phyloP scores from a whole-genome alignment of 768 basidiomycete genomes.

The Krasilnikovozyma curviuscula region DNA sequence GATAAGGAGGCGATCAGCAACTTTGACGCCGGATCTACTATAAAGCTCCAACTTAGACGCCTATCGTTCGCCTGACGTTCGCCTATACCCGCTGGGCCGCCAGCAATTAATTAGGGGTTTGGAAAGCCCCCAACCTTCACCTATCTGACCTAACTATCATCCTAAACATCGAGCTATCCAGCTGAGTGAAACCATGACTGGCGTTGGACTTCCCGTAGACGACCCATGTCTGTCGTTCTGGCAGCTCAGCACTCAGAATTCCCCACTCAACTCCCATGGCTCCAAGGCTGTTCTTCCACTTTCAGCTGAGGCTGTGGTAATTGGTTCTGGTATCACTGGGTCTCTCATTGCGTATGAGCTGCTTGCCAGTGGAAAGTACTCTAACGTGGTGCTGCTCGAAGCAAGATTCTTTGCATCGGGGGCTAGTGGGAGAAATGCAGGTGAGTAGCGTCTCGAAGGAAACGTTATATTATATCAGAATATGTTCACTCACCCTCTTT shows the following conservation, averaged over 20 bases:
- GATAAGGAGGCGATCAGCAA: too few species aligned
- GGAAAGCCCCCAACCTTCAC: too few species aligned
- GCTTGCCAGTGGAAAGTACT: background rate
- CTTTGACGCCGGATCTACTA: too few species aligned
- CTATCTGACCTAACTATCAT: too few species aligned
- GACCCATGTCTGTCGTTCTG: background rate
- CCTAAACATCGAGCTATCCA: too few species aligned
- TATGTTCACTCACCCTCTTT: too few species aligned
- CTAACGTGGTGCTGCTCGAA: constrained; percentile 49
- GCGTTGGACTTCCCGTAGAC: constrained; percentile 1
- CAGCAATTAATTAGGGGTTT: too few species aligned
- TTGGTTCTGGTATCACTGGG: background rate
- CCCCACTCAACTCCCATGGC: background rate
- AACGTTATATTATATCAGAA: background rate
- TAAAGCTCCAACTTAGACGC: too few species aligned
- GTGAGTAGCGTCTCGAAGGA: constrained; percentile 6
- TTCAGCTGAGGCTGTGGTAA: background rate
- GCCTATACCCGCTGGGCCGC: too few species aligned
- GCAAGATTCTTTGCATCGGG: constrained; percentile 40
- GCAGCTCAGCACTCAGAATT: background rate
- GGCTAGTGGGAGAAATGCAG: constrained; percentile 43
- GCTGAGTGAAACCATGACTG: too few species aligned
- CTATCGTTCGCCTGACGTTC: too few species aligned
- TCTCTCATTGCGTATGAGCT: constrained; percentile 1
- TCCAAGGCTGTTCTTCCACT: background rate